Evolutionary conservation across 805 yeast genomes (phyloP).

Genomic region (Metschnikowia kunwiensis): DNA sequence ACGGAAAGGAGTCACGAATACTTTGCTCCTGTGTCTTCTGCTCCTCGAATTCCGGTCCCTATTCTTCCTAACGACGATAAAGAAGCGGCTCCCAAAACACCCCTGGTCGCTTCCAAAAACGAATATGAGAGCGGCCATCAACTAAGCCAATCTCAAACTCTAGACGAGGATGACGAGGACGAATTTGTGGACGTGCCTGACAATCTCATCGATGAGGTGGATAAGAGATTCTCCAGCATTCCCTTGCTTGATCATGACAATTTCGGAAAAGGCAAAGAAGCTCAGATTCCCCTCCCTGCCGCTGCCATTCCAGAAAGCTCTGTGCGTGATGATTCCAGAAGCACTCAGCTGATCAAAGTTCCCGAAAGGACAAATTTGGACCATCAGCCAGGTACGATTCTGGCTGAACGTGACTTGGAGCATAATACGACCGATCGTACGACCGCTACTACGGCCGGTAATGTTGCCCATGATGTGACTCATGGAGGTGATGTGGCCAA

Average conservation of each 20-base stretch:
- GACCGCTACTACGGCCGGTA: neutral
- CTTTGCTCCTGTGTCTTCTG: no score
- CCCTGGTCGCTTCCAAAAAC: neutral
- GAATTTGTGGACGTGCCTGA: constrained; percentile 19
- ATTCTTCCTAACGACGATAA: no score
- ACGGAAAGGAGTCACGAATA: no score
- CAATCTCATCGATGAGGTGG: constrained; percentile 8
- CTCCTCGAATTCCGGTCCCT: no score
- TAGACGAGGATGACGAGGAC: constrained; percentile 9
- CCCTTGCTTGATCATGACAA: constrained; percentile 4
- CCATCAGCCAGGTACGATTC: no score
- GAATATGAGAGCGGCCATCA: neutral
- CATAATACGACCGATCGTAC: no score
- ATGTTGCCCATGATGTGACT: neutral
- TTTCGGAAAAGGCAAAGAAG: neutral
- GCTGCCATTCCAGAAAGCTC: neutral
- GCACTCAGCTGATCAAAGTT: constrained; percentile 1
- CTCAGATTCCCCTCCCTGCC: neutral
- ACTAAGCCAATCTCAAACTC: neutral
- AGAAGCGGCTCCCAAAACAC: no score
- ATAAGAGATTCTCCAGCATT: constrained; percentile 3
- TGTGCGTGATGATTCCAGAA: constrained; percentile 1
- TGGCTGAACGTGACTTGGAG: no score
- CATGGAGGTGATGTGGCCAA: neutral
- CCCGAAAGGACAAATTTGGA: constrained; percentile 6